Conservation (phyloP, 2,329 filamentous ascomycete genomes). For the Claviceps spartinae region DNA sequence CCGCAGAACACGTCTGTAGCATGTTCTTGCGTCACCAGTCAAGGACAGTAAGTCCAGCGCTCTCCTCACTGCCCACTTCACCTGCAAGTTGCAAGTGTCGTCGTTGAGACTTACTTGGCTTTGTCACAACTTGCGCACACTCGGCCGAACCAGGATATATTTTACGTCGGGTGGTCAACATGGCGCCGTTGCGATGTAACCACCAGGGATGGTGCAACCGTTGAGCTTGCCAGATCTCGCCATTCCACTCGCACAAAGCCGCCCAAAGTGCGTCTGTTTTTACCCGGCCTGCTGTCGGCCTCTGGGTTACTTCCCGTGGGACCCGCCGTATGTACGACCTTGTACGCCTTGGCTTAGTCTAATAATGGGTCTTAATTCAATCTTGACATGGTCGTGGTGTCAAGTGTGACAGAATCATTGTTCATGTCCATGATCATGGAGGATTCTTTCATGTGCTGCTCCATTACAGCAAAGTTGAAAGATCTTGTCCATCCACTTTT, state of each 20-base stretch:
- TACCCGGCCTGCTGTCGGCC: conserved; percentile 4
- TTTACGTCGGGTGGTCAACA: conserved; percentile 3
- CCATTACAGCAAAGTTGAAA: background rate
- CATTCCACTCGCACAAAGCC: conserved; percentile 1
- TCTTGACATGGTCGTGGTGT: background rate
- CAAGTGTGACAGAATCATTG: background rate
- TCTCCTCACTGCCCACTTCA: background rate
- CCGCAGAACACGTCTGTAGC: background rate
- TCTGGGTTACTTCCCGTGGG: conserved; percentile 13
- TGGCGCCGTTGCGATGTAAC: conserved; percentile 13
- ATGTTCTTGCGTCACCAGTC: background rate
- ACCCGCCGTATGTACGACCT: conserved; percentile 7
- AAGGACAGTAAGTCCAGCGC: background rate
- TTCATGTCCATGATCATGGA: background rate
- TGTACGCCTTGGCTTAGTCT: background rate
- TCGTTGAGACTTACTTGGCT: too few relatives aligned
- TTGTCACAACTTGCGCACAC: background rate
- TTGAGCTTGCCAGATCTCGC: conserved; percentile 10
- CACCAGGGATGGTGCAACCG: conserved; percentile 9
- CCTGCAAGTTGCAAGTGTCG: background rate
- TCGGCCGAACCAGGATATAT: conserved; percentile 10
- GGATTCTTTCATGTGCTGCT: background rate
- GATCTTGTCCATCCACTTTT: background rate
- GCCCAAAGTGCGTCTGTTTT: conserved; percentile 3
- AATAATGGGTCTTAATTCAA: background rate